Evolutionary conservation across 208 protist genomes (phyloP).

Genomic region (Tetramitus jugosus): DNA sequence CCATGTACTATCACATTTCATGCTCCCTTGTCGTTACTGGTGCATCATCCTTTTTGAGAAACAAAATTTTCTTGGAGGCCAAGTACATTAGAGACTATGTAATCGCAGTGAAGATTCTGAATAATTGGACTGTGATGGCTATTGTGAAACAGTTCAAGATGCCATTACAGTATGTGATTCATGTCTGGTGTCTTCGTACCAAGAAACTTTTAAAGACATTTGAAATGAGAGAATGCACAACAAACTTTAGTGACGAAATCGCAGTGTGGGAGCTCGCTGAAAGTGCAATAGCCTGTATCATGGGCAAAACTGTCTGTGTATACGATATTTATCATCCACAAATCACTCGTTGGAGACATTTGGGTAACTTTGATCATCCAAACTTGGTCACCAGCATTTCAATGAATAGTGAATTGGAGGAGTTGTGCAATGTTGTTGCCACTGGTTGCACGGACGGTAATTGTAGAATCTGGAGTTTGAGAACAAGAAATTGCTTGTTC

Average conservation of each 20-base stretch:
- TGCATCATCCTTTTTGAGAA: not conserved
- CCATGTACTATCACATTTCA: not conserved
- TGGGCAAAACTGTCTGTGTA: not conserved
- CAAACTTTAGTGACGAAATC: not conserved
- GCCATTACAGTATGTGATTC: not conserved
- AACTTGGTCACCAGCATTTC: not conserved
- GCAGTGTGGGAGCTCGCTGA: not conserved
- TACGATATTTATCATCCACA: not conserved
- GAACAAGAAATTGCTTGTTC: not conserved
- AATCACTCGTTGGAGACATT: not conserved
- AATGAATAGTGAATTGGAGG: not conserved
- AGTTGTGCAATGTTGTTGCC: not conserved
- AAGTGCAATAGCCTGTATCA: not conserved
- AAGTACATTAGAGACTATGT: conserved; percentile 6
- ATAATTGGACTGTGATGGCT: not conserved
- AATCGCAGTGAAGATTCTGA: not conserved
- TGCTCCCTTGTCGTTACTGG: not conserved
- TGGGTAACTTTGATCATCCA: not conserved
- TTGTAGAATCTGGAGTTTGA: conserved; percentile 11
- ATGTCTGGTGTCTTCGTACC: not conserved
- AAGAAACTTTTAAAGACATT: not conserved
- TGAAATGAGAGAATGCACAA: not conserved
- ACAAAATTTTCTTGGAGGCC: conserved; percentile 4
- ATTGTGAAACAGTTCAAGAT: not conserved
- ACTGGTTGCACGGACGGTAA: not conserved